Base-by-base conservation (phyloP, 2,329 filamentous ascomycete genomes). In the Orbilia ellipsospora region DNA sequence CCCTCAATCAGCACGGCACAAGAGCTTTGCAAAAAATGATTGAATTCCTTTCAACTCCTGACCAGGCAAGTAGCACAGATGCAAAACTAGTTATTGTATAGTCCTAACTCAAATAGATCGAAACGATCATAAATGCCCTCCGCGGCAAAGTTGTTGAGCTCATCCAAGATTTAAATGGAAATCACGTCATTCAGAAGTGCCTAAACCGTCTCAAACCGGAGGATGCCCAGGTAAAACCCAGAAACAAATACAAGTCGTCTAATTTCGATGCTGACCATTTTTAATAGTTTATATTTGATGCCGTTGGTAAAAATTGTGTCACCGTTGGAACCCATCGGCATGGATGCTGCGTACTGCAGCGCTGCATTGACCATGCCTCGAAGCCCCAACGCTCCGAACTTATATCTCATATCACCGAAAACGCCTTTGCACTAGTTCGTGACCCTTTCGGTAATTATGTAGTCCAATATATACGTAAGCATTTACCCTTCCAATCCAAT, bases 21-120 rank as follows among this genome's bases (percentile, higher is more conserved):
- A 90, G 95, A 64, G 95, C 95, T 77, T 85, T 99, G 73, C 95
- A 99, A 85, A 99, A 98, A 87, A 99, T 99, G 95, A 99, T 99
- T 78, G 95, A 99, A 83, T 96, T 92, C 82, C 92, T 99, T 80
- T 92, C 90, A 62, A 96, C 92, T 26, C 87, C 89, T 2, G 89
- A 91, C 80, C 95, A 99, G 82, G 84, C 83, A 73, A n/a, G 31
- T 16, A 40, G 15, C 45, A 8, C 51, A 23, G 10, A n/a, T 44
- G 51, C 5, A 60, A 23, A 68, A 23, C 4, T 20, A 18, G 23
- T 20, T 15, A n/a, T 18, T 16, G 16, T 26, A 45, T 48, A 5
- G 40, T 70, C 4, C 60, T 48, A 57, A 72, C 69, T 23, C 26
- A 31, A 45, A 16, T 66, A 80, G 83, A 91, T 94, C 60, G 87